phyloP scores from a whole-genome alignment of 2,329 filamentous ascomycete genomes.

The Colletotrichum ledebouriae region DNA sequence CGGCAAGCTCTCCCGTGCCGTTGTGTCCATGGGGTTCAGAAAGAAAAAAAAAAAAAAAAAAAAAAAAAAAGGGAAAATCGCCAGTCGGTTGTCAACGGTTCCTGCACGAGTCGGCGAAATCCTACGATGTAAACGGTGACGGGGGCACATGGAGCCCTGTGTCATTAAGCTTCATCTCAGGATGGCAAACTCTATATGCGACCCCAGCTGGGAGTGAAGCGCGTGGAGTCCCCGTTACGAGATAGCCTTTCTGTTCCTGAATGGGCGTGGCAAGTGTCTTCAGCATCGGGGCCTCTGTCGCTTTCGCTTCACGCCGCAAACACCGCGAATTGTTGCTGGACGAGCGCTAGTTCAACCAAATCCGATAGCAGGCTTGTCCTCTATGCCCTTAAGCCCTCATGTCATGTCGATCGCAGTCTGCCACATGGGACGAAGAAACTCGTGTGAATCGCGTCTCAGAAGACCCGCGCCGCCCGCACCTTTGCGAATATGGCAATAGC shows the following conservation, averaged over 20 bases:
- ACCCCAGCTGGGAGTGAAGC: not conserved
- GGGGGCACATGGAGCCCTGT: slow-evolving; percentile 16
- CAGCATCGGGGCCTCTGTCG: not conserved
- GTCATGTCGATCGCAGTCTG: slow-evolving; percentile 15
- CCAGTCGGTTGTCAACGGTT: slow-evolving; percentile 4
- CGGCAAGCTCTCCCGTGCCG: not conserved
- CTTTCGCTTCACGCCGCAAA: slow-evolving; percentile 7
- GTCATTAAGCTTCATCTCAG: slow-evolving; percentile 26
- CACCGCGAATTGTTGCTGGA: not conserved
- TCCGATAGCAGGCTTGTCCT: not conserved
- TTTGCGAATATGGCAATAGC: too few species aligned
- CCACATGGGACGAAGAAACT: slow-evolving; percentile 26
- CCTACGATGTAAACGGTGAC: not conserved
- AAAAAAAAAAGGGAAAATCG: not conserved
- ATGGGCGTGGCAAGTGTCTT: slow-evolving; percentile 9
- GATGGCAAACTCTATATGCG: slow-evolving; percentile 28
- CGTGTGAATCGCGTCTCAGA: slow-evolving; percentile 22
- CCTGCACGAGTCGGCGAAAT: slow-evolving; percentile 12
- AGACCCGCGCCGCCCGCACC: too few species aligned
- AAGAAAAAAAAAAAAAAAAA: not conserved
- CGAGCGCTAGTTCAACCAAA: not conserved
- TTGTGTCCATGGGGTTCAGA: not conserved
- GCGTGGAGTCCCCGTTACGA: slow-evolving; percentile 5
- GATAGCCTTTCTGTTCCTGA: slow-evolving; percentile 20
- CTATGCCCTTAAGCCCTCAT: not conserved